phyloP scores from a whole-genome alignment of 2,329 filamentous ascomycete species.

The Alternaria triticimaculans region DNA sequence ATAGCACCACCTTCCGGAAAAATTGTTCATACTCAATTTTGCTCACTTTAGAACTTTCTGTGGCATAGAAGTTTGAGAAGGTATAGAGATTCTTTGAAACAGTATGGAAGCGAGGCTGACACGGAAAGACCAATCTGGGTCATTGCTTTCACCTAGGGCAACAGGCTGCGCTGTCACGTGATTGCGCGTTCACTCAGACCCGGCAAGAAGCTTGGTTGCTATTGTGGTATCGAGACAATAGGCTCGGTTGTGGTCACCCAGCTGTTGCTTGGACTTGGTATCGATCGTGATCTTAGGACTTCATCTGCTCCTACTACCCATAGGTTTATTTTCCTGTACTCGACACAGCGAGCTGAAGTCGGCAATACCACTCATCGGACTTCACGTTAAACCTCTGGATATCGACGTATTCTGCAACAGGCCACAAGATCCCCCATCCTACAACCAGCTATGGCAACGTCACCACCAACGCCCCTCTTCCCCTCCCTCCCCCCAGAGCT shows the following conservation, averaged over 20 bases:
- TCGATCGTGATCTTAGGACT: background rate
- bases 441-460: background rate
- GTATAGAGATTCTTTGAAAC: slow-evolving; percentile 6
- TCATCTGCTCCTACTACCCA: background rate
- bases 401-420: background rate
- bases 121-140: slow-evolving; percentile 13
- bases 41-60: background rate
- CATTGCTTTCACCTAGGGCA: slow-evolving; percentile 11
- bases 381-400: background rate
- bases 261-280: background rate
- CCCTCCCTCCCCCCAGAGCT: slow-evolving; percentile 39
- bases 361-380: background rate
- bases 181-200: slow-evolving; percentile 6
- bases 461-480: slow-evolving; percentile 22
- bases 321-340: background rate
- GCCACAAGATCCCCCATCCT: no score
- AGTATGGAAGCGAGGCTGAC: slow-evolving; percentile 16
- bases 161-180: slow-evolving; percentile 20
- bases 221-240: background rate
- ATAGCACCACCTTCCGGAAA: slow-evolving; percentile 15
- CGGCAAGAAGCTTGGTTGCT: background rate
- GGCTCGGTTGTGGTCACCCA: slow-evolving; percentile 20
- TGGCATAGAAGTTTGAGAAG: background rate
- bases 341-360: background rate
- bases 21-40: slow-evolving; percentile 15